These are phyloP conservation scores for Cicer cuneatum DNA, from an alignment of 306 rosid genomes.

Conservation along the genomic window DNA sequence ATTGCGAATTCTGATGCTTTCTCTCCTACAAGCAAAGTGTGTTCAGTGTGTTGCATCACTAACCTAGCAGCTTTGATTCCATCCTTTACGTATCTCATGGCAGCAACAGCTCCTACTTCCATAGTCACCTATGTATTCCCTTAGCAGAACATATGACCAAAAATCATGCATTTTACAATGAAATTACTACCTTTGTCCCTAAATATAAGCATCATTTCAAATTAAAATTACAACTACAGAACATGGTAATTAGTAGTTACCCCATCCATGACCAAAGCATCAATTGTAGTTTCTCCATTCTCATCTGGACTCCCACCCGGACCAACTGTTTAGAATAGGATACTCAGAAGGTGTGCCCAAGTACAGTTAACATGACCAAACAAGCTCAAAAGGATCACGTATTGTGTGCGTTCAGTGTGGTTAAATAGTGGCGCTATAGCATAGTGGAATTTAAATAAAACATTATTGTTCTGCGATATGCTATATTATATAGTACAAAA, in stretches of 20 bases:
- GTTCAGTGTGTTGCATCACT: slow-evolving; percentile 79
- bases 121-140: slow-evolving; percentile 81
- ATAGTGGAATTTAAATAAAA: no score
- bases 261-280: slow-evolving; percentile 95
- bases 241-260: slow-evolving; percentile 52
- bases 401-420: no score
- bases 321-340: slow-evolving; percentile 64
- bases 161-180: slow-evolving; percentile 36
- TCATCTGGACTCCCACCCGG: slow-evolving; percentile 99
- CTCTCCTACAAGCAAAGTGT: slow-evolving; percentile 94
- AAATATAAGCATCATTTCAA: no score
- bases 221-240: background rate
- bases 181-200: no score
- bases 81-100: slow-evolving; percentile 91
- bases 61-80: slow-evolving; percentile 88
- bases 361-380: background rate
- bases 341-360: slow-evolving; percentile 6
- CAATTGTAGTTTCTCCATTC: slow-evolving; percentile 93
- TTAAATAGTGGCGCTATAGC: no score
- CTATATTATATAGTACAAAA: no score
- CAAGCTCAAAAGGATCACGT: slow-evolving; percentile 9
- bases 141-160: slow-evolving; percentile 54
- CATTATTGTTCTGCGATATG: no score
- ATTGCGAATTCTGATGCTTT: slow-evolving; percentile 83
- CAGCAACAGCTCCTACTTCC: slow-evolving; percentile 98